Evolutionary conservation across 1,284 basidiomycete genomes (phyloP).

Genomic region (Pyrrhoderma noxium): DNA sequence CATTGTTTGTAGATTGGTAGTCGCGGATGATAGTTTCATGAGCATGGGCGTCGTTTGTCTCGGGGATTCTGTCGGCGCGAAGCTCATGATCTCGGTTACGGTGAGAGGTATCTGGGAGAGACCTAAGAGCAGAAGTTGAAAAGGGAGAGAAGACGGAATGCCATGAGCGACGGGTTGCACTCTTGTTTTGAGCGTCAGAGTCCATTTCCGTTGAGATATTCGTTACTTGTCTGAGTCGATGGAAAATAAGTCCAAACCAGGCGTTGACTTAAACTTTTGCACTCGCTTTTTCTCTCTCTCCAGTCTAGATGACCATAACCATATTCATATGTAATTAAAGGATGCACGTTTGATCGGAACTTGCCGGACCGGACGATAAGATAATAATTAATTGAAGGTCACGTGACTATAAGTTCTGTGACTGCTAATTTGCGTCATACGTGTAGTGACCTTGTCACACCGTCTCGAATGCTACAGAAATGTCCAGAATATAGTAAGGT

Average conservation of each 20-base stretch:
- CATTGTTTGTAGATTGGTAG: slow-evolving; percentile 58
- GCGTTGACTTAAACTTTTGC: no score
- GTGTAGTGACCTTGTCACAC: background rate
- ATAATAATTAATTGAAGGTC: no score
- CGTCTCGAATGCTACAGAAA: background rate
- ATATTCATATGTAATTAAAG: no score
- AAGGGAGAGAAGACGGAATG: slow-evolving; percentile 63
- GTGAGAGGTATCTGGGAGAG: slow-evolving; percentile 48
- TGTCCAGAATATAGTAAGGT: no score
- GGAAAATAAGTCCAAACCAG: background rate
- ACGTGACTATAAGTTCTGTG: no score
- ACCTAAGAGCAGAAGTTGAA: slow-evolving; percentile 58
- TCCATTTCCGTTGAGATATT: no score
- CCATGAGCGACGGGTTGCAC: slow-evolving; percentile 38
- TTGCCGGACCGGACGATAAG: no score
- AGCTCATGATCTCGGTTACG: slow-evolving; percentile 53
- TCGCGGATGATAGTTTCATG: slow-evolving; percentile 33
- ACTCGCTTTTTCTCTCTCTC: no score
- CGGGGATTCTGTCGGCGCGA: slow-evolving; percentile 63
- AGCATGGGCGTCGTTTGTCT: slow-evolving; percentile 39
- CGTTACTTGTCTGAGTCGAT: background rate
- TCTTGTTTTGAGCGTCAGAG: no score
- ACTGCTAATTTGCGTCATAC: no score
- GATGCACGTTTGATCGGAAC: no score
- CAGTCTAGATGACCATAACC: no score